phyloP scores from a whole-genome alignment of 2,329 filamentous ascomycete genomes.

The Neopestalotiopsis clavispora region DNA sequence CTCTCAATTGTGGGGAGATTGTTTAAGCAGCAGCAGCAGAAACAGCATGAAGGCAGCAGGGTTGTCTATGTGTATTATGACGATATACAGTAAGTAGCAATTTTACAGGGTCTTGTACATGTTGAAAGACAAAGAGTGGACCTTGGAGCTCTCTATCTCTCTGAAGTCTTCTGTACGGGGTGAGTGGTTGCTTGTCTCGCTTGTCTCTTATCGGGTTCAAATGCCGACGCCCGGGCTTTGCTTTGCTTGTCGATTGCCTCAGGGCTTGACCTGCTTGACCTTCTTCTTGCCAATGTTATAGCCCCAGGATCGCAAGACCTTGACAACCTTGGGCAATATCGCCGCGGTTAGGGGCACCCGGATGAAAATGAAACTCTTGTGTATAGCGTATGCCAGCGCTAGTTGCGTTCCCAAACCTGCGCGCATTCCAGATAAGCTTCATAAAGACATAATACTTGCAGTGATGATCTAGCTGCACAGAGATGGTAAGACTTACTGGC shows the following conservation, averaged over 20 bases:
- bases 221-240: not conserved
- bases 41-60: not conserved
- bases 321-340: constrained; percentile 93
- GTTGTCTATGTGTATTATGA: constrained; percentile 9
- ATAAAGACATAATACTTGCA: not conserved
- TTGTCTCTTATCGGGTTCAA: not conserved
- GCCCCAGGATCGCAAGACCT: constrained; percentile 83
- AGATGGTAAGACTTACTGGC: constrained; percentile 68
- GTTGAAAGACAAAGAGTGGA: not conserved
- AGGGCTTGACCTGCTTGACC: constrained; percentile 10
- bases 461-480: not conserved
- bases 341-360: constrained; percentile 92
- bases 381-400: constrained; percentile 91
- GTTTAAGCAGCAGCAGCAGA: too few relatives aligned
- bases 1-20: not conserved
- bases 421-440: constrained; percentile 22
- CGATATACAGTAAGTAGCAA: not conserved
- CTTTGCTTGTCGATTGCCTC: not conserved
- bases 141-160: not conserved
- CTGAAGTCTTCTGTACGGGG: not conserved
- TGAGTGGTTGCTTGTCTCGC: not conserved
- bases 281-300: constrained; percentile 88
- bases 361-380: constrained; percentile 97
- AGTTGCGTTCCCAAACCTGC: constrained; percentile 77
- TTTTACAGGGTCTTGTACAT: constrained; percentile 1